These are phyloP conservation scores for Aspergillus brasiliensis DNA, from an alignment of 2,329 filamentous ascomycete genomes.

Conservation along the genomic window DNA sequence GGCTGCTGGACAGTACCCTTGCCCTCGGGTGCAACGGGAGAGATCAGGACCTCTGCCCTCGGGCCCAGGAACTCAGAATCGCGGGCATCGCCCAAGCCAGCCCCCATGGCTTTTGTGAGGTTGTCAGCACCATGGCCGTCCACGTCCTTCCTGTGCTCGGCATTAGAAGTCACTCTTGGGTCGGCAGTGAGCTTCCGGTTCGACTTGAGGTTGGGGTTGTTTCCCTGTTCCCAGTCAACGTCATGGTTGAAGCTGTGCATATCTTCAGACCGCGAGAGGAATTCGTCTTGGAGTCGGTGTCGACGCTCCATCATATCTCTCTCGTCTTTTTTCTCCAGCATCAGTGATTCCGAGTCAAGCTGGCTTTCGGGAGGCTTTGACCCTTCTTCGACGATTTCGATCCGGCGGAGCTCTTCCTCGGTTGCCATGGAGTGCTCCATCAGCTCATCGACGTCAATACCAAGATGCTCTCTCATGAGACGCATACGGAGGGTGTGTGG, in stretches of 20 bases:
- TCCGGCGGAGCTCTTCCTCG: slow-evolving; percentile 63
- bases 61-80: slow-evolving; percentile 70
- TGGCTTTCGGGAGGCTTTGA: slow-evolving; percentile 22
- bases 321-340: slow-evolving; percentile 42
- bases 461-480: slow-evolving; percentile 94
- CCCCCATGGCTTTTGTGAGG: slow-evolving; percentile 66
- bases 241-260: slow-evolving; percentile 75
- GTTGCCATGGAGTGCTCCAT: slow-evolving; percentile 74
- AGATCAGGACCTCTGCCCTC: slow-evolving; percentile 69
- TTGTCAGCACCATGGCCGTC: slow-evolving; percentile 76
- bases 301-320: slow-evolving; percentile 46
- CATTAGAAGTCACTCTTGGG: slow-evolving; percentile 60
- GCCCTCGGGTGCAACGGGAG: slow-evolving; percentile 64
- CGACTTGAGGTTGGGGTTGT: slow-evolving; percentile 59
- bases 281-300: slow-evolving; percentile 56
- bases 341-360: slow-evolving; percentile 33
- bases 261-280: slow-evolving; percentile 58
- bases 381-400: slow-evolving; percentile 58
- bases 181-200: slow-evolving; percentile 60
- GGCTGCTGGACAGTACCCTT: slow-evolving; percentile 60
- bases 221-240: slow-evolving; percentile 62
- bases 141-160: slow-evolving; percentile 71
- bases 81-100: slow-evolving; percentile 64
- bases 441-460: slow-evolving; percentile 91
- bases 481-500: slow-evolving; percentile 90